phyloP scores from a whole-genome alignment of 768 basidiomycete species.

The Hebeloma cylindrosporum region DNA sequence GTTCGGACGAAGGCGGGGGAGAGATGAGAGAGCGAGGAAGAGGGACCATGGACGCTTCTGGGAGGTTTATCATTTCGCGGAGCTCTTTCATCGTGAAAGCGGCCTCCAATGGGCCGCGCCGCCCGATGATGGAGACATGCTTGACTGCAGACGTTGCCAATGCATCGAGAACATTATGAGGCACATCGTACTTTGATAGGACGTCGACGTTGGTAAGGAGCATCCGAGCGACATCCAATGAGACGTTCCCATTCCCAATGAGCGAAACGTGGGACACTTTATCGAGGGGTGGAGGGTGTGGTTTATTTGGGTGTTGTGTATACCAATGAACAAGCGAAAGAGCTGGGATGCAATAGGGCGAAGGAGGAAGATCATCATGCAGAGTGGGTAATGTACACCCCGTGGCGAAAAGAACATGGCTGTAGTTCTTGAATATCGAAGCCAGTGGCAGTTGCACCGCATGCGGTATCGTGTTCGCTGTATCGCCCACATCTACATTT shows the following conservation, averaged over 20 bases:
- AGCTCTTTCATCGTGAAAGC: conserved; percentile 93
- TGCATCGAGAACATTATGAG: conserved; percentile 66
- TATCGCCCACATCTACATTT: conserved; percentile 66
- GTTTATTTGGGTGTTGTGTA: conserved; percentile 80
- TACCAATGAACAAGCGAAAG: conserved; percentile 94
- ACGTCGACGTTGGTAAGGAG: conserved; percentile 68
- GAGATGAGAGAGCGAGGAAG: conserved; percentile 47
- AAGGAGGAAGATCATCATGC: conserved; percentile 54
- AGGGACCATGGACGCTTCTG: conserved; percentile 67
- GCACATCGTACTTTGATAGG: conserved; percentile 76
- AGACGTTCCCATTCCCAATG: conserved; percentile 94
- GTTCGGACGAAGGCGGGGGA: conserved; percentile 28
- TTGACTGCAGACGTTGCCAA: conserved; percentile 61
- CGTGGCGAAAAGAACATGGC: conserved; percentile 82
- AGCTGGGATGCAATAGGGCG: conserved; percentile 61
- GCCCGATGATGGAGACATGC: conserved; percentile 80
- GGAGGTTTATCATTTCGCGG: conserved; percentile 73
- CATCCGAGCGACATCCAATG: conserved; percentile 89
- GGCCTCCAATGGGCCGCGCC: conserved; percentile 86
- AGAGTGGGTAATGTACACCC: conserved; percentile 72
- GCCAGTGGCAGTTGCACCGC: conserved; percentile 58
- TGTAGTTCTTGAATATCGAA: conserved; percentile 70
- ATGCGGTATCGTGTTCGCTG: conserved; percentile 41
- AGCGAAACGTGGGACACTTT: conserved; percentile 71
- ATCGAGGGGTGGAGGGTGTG: conserved; percentile 62